Percentiles rank a stretch among this genome's conserved stretches.
phyloP scores from a whole-genome alignment of 1,284 basidiomycete species.

The Leccinum proliferum region DNA sequence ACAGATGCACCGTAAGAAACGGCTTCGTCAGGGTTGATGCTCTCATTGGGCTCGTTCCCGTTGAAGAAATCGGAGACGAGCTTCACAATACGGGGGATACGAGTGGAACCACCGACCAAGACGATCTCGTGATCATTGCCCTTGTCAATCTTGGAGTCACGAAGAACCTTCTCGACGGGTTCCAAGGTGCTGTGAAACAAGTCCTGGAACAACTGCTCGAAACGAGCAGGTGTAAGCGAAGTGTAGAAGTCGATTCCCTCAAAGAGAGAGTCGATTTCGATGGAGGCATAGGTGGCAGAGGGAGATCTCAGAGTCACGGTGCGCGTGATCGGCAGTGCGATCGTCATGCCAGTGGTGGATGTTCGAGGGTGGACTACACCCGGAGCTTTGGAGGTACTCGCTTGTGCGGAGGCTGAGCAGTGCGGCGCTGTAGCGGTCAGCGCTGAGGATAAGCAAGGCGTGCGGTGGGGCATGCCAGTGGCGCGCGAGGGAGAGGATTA shows the following conservation, averaged over 20 bases:
- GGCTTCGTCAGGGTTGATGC: constrained; percentile 99
- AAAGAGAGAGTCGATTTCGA: constrained; percentile 97
- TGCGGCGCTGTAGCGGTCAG: too few relatives aligned
- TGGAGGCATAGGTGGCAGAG: constrained; percentile 93
- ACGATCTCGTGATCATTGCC: constrained; percentile 94
- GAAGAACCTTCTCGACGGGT: constrained; percentile 98
- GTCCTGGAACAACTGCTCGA: constrained; percentile 98
- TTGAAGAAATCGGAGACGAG: constrained; percentile 99
- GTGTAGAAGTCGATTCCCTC: constrained; percentile 99
- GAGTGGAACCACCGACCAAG: constrained; percentile 96
- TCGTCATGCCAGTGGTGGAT: not conserved
- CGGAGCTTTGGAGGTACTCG: too few relatives aligned
- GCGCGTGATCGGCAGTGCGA: constrained; percentile 4
- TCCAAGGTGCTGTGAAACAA: constrained; percentile 97
- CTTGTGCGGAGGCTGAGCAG: too few relatives aligned
- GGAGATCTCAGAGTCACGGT: constrained; percentile 32
- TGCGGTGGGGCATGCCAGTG: constrained; percentile 28
- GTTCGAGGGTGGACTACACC: not conserved
- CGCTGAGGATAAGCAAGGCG: too few relatives aligned
- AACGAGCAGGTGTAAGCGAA: constrained; percentile 95
- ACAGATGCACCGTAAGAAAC: constrained; percentile 99
- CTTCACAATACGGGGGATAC: constrained; percentile 98
- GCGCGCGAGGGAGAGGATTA: constrained; percentile 64
- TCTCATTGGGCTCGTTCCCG: constrained; percentile 94
- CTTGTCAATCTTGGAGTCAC: constrained; percentile 99